Conservation (phyloP, 1,284 basidiomycete species). For the Mycena citricolor region DNA sequence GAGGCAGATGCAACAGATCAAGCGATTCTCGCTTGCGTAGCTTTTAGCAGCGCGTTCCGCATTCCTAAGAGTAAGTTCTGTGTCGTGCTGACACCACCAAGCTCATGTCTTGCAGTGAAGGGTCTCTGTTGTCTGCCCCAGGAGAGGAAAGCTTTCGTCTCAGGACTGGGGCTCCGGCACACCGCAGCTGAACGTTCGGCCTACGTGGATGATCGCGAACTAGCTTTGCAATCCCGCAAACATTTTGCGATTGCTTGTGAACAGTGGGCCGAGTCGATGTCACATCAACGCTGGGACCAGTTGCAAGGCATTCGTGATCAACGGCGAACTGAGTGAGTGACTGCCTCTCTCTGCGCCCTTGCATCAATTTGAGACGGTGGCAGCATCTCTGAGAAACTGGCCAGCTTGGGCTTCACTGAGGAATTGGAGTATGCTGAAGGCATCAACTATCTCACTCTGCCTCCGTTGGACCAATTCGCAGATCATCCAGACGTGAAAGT, state of each 20-base stretch:
- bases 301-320: constrained; percentile 23
- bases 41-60: too few relatives aligned
- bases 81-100: too few relatives aligned
- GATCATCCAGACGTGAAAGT: constrained; percentile 29
- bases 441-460: constrained; percentile 14
- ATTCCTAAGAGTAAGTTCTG: too few relatives aligned
- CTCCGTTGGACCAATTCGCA: constrained; percentile 15
- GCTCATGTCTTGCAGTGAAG: too few relatives aligned
- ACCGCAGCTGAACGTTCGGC: too few relatives aligned
- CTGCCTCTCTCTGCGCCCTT: not conserved
- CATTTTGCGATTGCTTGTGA: constrained; percentile 16
- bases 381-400: constrained; percentile 31
- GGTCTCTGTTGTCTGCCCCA: too few relatives aligned
- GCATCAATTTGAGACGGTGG: not conserved
- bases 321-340: constrained; percentile 22
- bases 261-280: constrained; percentile 13
- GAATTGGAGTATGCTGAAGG: constrained; percentile 30
- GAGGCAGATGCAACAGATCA: constrained; percentile 7
- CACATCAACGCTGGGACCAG: constrained; percentile 13
- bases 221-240: constrained; percentile 12
- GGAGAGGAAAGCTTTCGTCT: too few relatives aligned
- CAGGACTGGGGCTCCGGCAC: too few relatives aligned
- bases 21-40: constrained; percentile 10
- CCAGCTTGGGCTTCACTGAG: constrained; percentile 27
- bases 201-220: too few relatives aligned